phyloP scores from a whole-genome alignment of 352 stramenopile species.

The Phytopythium cucurbitacearum region DNA sequence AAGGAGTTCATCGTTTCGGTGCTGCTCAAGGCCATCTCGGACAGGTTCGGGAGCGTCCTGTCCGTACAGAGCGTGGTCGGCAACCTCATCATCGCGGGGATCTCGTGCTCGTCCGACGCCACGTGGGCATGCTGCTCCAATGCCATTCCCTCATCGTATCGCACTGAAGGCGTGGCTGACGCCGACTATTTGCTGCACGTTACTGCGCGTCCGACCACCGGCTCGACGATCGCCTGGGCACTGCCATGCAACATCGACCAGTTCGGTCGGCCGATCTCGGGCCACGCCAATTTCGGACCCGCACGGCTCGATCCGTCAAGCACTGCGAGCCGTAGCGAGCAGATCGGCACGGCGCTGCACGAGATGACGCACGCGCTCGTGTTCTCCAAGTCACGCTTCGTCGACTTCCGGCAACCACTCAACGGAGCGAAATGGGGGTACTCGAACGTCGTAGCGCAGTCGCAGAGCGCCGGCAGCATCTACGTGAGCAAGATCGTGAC shows the following conservation, averaged over 20 bases:
- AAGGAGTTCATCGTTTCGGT: slow-evolving; percentile 65
- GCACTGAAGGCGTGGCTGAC: slow-evolving; percentile 44
- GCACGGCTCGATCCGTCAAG: slow-evolving; percentile 40
- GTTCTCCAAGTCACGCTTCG: slow-evolving; percentile 62
- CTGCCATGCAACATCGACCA: slow-evolving; percentile 80
- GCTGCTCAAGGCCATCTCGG: slow-evolving; percentile 53
- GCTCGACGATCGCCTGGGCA: slow-evolving; percentile 71
- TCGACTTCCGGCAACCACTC: slow-evolving; percentile 53
- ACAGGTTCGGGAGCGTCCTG: slow-evolving; percentile 55
- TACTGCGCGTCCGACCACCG: slow-evolving; percentile 63
- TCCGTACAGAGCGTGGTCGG: slow-evolving; percentile 64
- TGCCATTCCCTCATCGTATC: slow-evolving; percentile 44
- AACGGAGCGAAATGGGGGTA: slow-evolving; percentile 60
- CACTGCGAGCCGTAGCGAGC: slow-evolving; percentile 39
- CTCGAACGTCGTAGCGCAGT: slow-evolving; percentile 57
- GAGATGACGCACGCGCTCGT: slow-evolving; percentile 83
- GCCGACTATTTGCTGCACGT: slow-evolving; percentile 80
- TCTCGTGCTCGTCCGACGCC: slow-evolving; percentile 31
- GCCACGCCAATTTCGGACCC: slow-evolving; percentile 80
- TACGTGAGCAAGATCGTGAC: slow-evolving; percentile 74
- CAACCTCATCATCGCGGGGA: slow-evolving; percentile 58
- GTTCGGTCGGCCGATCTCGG: slow-evolving; percentile 69
- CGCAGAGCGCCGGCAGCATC: slow-evolving; percentile 34
- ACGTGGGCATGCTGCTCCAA: slow-evolving; percentile 66
- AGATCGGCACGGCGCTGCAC: slow-evolving; percentile 72